Evolutionary conservation across 2,329 filamentous ascomycete species (phyloP).

Genomic region (Talaromyces verruculosus): DNA sequence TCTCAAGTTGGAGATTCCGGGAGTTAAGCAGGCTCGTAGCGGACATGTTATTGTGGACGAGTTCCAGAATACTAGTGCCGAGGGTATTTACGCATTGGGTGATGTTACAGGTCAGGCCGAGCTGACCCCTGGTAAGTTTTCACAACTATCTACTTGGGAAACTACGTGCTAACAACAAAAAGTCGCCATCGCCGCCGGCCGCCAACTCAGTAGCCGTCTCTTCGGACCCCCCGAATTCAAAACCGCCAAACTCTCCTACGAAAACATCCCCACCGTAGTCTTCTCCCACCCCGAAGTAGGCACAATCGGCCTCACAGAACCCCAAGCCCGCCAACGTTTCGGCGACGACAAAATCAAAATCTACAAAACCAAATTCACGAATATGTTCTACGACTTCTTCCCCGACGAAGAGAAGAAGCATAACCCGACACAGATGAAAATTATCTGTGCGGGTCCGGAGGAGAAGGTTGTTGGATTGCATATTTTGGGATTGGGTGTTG

Average conservation of each 20-base stretch:
- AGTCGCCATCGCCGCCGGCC: constrained; percentile 55
- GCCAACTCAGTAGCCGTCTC: constrained; percentile 51
- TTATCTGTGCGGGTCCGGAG: constrained; percentile 50
- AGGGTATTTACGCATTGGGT: constrained; percentile 52
- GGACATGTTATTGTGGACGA: constrained; percentile 51
- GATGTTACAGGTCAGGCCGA: constrained; percentile 54
- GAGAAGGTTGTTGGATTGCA: constrained; percentile 55
- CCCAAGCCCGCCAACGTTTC: constrained; percentile 48
- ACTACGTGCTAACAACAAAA: constrained; percentile 1
- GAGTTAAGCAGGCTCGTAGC: constrained; percentile 41
- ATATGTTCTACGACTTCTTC: constrained; percentile 51
- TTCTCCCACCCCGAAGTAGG: constrained; percentile 55
- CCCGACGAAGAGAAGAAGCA: constrained; percentile 51
- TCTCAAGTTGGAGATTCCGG: constrained; percentile 43
- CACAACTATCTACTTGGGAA: background rate
- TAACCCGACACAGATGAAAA: constrained; percentile 53
- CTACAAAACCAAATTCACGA: constrained; percentile 51
- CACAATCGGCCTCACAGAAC: constrained; percentile 52
- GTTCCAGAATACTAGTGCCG: constrained; percentile 51
- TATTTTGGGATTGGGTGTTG: constrained; percentile 48
- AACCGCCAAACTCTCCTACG: constrained; percentile 48
- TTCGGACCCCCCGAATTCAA: constrained; percentile 50
- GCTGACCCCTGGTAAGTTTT: constrained; percentile 47
- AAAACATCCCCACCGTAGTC: constrained; percentile 55
- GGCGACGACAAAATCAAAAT: constrained; percentile 53